Evolutionary conservation across 768 basidiomycete species (phyloP).

Genomic region (Lactarius sanguifluus): DNA sequence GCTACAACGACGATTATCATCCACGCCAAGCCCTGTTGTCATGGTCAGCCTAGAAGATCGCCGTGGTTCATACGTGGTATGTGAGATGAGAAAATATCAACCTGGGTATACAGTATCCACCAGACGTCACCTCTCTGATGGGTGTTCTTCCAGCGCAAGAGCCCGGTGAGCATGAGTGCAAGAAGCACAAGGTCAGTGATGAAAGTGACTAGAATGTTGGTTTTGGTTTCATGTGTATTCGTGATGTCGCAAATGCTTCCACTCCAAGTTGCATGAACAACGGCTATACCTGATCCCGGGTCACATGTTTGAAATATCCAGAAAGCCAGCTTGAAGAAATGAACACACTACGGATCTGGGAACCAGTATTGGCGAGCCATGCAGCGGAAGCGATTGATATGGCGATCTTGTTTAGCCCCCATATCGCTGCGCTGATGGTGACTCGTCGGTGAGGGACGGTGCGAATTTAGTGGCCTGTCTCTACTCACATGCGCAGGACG

Average conservation of each 20-base stretch:
- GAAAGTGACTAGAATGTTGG: background rate
- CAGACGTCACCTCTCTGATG: conserved; percentile 2
- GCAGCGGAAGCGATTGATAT: background rate
- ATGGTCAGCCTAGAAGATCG: background rate
- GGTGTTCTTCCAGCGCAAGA: conserved; percentile 9
- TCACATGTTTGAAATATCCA: background rate
- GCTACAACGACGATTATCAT: conserved; percentile 7
- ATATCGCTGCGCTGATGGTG: conserved; percentile 8
- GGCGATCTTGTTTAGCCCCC: conserved; percentile 3
- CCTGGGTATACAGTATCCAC: conserved; percentile 12
- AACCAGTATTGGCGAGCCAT: background rate
- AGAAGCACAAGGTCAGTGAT: conserved; percentile 8
- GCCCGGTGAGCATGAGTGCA: conserved; percentile 7
- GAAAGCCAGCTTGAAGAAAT: background rate
- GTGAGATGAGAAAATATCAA: background rate
- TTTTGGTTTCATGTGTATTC: background rate
- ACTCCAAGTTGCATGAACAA: background rate
- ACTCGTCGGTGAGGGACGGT: background rate
- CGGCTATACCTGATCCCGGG: background rate
- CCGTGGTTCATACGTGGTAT: background rate
- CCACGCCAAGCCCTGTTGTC: conserved; percentile 5
- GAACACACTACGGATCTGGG: background rate
- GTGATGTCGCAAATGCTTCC: background rate
- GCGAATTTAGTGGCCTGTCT: background rate
- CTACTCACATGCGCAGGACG: conserved; percentile 23